Evolutionary conservation across 2,329 filamentous ascomycete species (phyloP), one percentile per base, ranked within the genome.

Genomic region (Aquanectria penicillioides): DNA sequence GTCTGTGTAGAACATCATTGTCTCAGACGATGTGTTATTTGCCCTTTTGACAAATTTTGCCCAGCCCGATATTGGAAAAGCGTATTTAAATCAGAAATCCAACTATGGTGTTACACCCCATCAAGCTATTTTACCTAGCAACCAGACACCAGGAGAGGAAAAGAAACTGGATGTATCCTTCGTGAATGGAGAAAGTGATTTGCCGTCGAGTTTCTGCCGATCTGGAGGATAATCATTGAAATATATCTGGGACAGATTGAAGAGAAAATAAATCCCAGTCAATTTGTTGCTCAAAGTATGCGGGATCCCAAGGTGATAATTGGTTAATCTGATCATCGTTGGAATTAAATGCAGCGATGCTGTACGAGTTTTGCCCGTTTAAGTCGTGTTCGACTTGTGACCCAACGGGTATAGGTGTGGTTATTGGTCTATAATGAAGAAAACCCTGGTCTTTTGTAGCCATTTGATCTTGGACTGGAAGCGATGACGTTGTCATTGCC

Each of bases 261-360:
- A 36, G 2, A 15, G 15, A 37, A n/a, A 37, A 15, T 20, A 49
- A 26, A 18, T 49, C 44, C 44, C 44, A 49, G 9, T 49, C 44
- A 11, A 49, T 37, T 6, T 49, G 44, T 17, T 36, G 44, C 8
- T 49, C 44, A 26, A 49, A 49, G 10, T 37, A 49, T 6, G 31
- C 20, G 13, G 44, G 31, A 36, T 49, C 44, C 44, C 44, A 49
- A 7, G 44, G 44, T 6, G 43, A 34, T 4, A 23, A 8, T 13
- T 47, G 10, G 11, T 33, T 33, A 10, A 20, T 12, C 12, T 47
- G 43, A 13, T 34, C 11, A 9, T 33, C 43, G 2, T 28, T 23
- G 4, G 43, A 23, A 9, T 47, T 20, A 11, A 47, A 33, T 7
- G 5, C n/a, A 11, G 9, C 3, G 6, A 11, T 7, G 5, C 6